Base-by-base conservation (phyloP, 495 filamentous ascomycete genomes). In the Penicillium crystallinum region DNA sequence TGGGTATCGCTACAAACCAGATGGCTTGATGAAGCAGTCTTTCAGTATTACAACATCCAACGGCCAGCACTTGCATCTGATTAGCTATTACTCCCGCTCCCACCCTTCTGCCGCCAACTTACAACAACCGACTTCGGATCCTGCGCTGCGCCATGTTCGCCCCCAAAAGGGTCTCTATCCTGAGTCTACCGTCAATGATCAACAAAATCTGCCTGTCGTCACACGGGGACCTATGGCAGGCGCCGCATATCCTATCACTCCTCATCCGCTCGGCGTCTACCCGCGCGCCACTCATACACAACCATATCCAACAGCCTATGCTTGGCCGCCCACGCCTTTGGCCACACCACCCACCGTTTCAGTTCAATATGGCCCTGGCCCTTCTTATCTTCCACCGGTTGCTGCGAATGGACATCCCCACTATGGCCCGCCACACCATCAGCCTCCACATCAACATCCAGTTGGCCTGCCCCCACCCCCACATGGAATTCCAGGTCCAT, bases 1-100 rank as follows among this genome's bases (percentile, higher is more conserved):
- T 67, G 93, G 93, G 11, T 98, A 97, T 66, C 81, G 92, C 47
- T 98, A 98, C 71, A 98, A 98, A 73, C 86, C 88, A 1, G 93
- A 97, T 60, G 93, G 93, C 0, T 74, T 98, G 31, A 96, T 96
- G 91, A 98, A 98, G 76, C 93, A 98, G 69, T 97, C 93, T 0
- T 98, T 97, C 78, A 97, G 92, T 74, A 97, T 98, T 65, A 96
- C 92, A 4, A 97, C 92, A 2, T 86, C 87, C 7, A 81, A 77
- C 18, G 87, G 88, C 25, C 90, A 97, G 54, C 95, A 97, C 60
- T 81, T 98, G 5, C 93, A 98, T 66, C 76, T 98, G 34, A 98
- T 98, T 66, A 96, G 91, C 59, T 98, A 98, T 67, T 97, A 90
- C 65, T 81, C 89, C n/a, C 79, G 92, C 45, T 83, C 86, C 25